Percentiles rank a stretch among this genome's conserved stretches.
Conservation (phyloP, 352 stramenopile genomes). For the Globisporangium takayamanum region DNA sequence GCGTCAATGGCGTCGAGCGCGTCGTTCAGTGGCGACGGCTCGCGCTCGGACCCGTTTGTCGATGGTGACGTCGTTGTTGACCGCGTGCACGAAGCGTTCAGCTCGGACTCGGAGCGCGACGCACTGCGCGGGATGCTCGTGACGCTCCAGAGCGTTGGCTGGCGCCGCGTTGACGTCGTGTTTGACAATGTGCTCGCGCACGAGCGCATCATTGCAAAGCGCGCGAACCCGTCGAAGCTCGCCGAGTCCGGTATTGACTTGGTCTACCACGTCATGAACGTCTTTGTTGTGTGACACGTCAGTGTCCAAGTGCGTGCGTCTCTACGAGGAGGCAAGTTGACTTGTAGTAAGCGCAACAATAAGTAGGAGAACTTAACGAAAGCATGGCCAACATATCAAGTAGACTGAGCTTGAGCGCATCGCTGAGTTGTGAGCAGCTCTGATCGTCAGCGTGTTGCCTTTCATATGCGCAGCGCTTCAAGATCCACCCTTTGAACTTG, state of each 20-base stretch:
- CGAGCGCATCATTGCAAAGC: slow-evolving; percentile 79
- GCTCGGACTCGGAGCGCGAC: slow-evolving; percentile 51
- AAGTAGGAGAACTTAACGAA: too few relatives aligned
- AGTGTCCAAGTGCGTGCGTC: not conserved
- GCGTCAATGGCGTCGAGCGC: slow-evolving; percentile 1
- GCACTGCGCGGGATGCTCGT: slow-evolving; percentile 69
- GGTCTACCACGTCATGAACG: slow-evolving; percentile 72
- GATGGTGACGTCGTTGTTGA: slow-evolving; percentile 58
- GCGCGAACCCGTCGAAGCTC: slow-evolving; percentile 46
- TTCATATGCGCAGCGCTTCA: too few relatives aligned
- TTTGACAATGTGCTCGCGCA: slow-evolving; percentile 68
- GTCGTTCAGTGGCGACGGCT: slow-evolving; percentile 14
- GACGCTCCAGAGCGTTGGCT: slow-evolving; percentile 64
- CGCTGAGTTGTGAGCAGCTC: too few relatives aligned
- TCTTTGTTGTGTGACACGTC: slow-evolving; percentile 38
- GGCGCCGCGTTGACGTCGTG: slow-evolving; percentile 62
- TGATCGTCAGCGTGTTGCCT: too few relatives aligned
- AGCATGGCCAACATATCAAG: too few relatives aligned
- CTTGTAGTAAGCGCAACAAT: too few relatives aligned
- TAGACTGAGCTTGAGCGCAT: too few relatives aligned
- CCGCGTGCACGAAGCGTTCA: slow-evolving; percentile 56
- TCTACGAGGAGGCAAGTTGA: too few relatives aligned
- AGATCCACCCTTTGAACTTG: too few relatives aligned
- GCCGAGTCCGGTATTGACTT: slow-evolving; percentile 60
- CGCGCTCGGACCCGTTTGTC: slow-evolving; percentile 42